Evolutionary conservation across 768 basidiomycete species (phyloP).

Genomic region (Russula lepida): DNA sequence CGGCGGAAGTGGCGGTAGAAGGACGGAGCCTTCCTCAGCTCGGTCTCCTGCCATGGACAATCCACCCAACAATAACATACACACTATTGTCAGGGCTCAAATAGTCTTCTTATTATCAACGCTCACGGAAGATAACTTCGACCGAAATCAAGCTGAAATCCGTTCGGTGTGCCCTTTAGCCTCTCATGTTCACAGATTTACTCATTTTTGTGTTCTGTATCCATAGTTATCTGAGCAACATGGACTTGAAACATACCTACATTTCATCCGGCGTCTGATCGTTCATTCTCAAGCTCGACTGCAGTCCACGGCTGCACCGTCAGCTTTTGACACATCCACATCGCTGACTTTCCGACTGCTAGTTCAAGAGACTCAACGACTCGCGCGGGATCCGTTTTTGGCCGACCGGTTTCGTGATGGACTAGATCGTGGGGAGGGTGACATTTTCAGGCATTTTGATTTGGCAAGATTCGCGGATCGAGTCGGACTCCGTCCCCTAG

Average conservation of each 20-base stretch:
- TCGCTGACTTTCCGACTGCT: slow-evolving; percentile 78
- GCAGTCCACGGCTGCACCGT: slow-evolving; percentile 46
- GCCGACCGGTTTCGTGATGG: slow-evolving; percentile 88
- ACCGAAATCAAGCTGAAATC: slow-evolving; percentile 89
- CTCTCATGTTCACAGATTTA: slow-evolving; percentile 17
- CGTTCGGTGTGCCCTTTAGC: slow-evolving; percentile 63
- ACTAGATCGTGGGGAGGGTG: slow-evolving; percentile 81
- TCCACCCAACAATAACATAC: slow-evolving; percentile 75
- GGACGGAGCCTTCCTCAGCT: slow-evolving; percentile 31
- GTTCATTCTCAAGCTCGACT: slow-evolving; percentile 75
- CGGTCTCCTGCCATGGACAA: slow-evolving; percentile 79
- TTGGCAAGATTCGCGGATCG: slow-evolving; percentile 76
- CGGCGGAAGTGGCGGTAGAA: slow-evolving; percentile 31
- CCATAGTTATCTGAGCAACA: slow-evolving; percentile 90
- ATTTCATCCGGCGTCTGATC: slow-evolving; percentile 95
- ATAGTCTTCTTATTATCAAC: slow-evolving; percentile 96
- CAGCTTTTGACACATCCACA: slow-evolving; percentile 65
- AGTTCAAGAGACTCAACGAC: slow-evolving; percentile 79
- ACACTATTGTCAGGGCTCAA: slow-evolving; percentile 93
- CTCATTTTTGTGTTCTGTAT: slow-evolving; percentile 15
- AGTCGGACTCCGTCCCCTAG: slow-evolving; percentile 69
- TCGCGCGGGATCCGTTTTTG: slow-evolving; percentile 83
- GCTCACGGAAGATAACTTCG: slow-evolving; percentile 94
- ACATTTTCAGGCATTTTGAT: slow-evolving; percentile 77
- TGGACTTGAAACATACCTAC: slow-evolving; percentile 93